Base-by-base conservation (phyloP, 345 rosid genomes). In the Ricinus communis region DNA sequence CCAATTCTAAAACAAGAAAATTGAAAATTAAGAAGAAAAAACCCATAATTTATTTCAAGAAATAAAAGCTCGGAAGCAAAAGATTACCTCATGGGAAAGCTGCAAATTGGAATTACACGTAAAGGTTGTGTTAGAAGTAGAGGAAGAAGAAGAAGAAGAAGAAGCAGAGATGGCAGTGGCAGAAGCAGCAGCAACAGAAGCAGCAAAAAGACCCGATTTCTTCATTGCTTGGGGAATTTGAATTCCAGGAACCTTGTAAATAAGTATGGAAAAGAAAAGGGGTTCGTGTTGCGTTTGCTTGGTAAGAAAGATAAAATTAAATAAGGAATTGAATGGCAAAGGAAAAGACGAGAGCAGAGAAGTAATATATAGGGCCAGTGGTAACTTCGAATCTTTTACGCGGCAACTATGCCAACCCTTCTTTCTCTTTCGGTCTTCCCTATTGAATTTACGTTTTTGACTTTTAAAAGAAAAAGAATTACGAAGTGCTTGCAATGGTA, bases 181-280 rank as follows among this genome's bases (percentile, higher is more conserved):
- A 22, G 84, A 57, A 13, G 84, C 81, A 27, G 92, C 87, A 27
- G 86, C 76, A 47, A 82, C 82, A 24, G 89, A 85, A 52, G 86
- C 93, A 41, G 87, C 88, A 0, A 87, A 51, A 61, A 87, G 27
- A 33, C 86, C 82, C 3, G 90, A 82, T 76, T 83, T 87, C 83
- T 86, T 90, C 92, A 84, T 88, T 56, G 22, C n/a, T 31, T 68
- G 18, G 28, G 10, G 68, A 28, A 53, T 50, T 68, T 14, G 1
- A 66, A 49, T 51, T 55, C 69, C 30, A 40, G 38, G 62, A 54
- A 56, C 33, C 69, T 67, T 21, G 46, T 19, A 10, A 59, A 72
- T n/a, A n/a, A n/a, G n/a, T n/a, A 36, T 10, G n/a, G 1, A 54
- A n/a, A 7, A 16, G 51, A 65, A 65, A 65, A 12, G 30, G 24